A percentile compares a stretch with the other conserved stretches of the same genome.
These are phyloP conservation scores for Magnaporthales sp. DNA, from an alignment of 2,329 filamentous ascomycete genomes.

Conservation along the genomic window DNA sequence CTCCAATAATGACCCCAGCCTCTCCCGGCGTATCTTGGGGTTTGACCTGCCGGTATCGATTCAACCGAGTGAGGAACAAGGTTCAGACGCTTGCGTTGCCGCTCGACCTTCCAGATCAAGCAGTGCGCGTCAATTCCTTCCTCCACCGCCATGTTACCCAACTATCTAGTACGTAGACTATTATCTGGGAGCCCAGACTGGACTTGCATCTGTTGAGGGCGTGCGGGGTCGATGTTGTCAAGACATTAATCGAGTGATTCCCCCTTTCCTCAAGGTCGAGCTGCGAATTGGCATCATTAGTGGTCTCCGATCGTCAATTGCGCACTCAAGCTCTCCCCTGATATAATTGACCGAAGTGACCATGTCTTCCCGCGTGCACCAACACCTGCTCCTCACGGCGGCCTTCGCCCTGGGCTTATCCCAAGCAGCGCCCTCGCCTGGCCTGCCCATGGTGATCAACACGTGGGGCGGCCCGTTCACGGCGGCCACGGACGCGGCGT, in stretches of 20 bases:
- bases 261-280: background rate
- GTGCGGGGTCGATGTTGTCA: background rate
- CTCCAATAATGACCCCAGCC: background rate
- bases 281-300: background rate
- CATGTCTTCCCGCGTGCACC: background rate
- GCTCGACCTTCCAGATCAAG: background rate
- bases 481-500: slow-evolving; percentile 42
- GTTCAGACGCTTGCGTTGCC: background rate
- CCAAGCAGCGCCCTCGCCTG: slow-evolving; percentile 19
- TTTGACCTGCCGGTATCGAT: background rate
- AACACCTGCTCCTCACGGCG: background rate
- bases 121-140: background rate
- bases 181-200: background rate
- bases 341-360: background rate
- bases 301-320: background rate
- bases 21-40: background rate
- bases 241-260: background rate
- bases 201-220: background rate
- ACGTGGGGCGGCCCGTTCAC: slow-evolving; percentile 46
- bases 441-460: slow-evolving; percentile 42
- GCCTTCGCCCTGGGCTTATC: background rate
- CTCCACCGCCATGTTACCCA: background rate
- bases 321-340: background rate
- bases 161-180: background rate
- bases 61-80: background rate